Percentiles rank a stretch among this genome's conserved stretches.
phyloP scores from a whole-genome alignment of 805 yeast species.

The Isabelozyma pseudorhagii region DNA sequence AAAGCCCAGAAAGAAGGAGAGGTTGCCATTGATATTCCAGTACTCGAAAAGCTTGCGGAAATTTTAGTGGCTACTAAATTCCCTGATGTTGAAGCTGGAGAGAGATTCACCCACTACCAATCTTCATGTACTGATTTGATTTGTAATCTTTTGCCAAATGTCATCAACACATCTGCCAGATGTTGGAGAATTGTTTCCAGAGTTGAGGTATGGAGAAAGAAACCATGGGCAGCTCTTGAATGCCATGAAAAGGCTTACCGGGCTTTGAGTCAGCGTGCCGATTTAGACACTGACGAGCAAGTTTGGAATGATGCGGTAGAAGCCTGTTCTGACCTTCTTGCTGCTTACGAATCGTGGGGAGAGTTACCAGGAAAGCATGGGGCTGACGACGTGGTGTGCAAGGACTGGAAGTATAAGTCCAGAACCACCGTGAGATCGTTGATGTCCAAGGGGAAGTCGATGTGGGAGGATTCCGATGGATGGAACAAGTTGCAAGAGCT shows the following conservation, averaged over 20 bases:
- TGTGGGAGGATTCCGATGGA: constrained; percentile 79
- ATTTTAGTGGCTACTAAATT: constrained; percentile 53
- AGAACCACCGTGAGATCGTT: constrained; percentile 67
- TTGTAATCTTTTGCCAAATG: constrained; percentile 64
- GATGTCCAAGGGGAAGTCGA: constrained; percentile 71
- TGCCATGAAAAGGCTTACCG: constrained; percentile 85
- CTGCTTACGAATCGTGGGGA: constrained; percentile 88
- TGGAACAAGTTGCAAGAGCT: constrained; percentile 62
- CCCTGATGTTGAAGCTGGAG: constrained; percentile 31
- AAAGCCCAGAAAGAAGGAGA: constrained; percentile 59
- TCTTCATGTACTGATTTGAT: constrained; percentile 65
- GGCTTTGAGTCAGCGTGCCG: constrained; percentile 63
- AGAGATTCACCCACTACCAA: constrained; percentile 58
- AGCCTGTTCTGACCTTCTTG: constrained; percentile 71
- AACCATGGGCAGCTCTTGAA: constrained; percentile 85
- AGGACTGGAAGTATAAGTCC: constrained; percentile 89
- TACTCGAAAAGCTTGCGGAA: constrained; percentile 71
- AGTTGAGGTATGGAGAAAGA: constrained; percentile 81
- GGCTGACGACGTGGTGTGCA: constrained; percentile 82
- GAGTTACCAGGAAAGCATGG: constrained; percentile 75
- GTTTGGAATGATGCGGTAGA: constrained; percentile 80
- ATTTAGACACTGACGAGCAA: constrained; percentile 54
- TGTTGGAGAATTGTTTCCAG: constrained; percentile 82
- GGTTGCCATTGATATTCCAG: constrained; percentile 66
- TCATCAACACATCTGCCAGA: constrained; percentile 63